Conservation (phyloP, 805 yeast genomes). For the Kuraishia capsulata region DNA sequence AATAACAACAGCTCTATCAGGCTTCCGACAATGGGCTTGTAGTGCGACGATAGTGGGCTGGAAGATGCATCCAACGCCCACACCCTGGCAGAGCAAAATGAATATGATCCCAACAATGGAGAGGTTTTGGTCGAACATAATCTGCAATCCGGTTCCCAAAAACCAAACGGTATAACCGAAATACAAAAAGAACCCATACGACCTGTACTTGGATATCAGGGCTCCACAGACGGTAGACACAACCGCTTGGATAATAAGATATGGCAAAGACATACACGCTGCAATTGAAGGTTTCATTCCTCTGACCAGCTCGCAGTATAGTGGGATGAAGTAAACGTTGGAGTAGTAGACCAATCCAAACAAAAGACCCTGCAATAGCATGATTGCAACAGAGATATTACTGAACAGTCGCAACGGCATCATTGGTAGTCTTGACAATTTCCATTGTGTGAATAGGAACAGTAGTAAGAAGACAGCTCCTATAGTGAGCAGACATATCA, state of each 20-base stretch:
- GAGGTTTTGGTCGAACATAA: slow-evolving; percentile 21
- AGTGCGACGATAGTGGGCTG: slow-evolving; percentile 50
- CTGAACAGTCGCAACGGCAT: slow-evolving; percentile 38
- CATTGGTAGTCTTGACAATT: slow-evolving; percentile 41
- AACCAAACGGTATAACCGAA: slow-evolving; percentile 34
- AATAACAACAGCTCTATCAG: slow-evolving; percentile 51
- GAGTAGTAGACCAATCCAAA: slow-evolving; percentile 42
- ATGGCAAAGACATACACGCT: slow-evolving; percentile 32
- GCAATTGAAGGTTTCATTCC: slow-evolving; percentile 28
- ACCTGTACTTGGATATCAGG: slow-evolving; percentile 31
- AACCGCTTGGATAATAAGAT: slow-evolving; percentile 32
- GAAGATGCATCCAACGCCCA: slow-evolving; percentile 40
- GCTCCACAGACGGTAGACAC: slow-evolving; percentile 35
- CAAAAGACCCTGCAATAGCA: slow-evolving; percentile 29
- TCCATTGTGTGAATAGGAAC: slow-evolving; percentile 43
- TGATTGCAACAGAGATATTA: slow-evolving; percentile 22
- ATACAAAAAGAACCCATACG: slow-evolving; percentile 30
- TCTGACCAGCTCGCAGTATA: slow-evolving; percentile 36
- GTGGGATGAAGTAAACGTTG: slow-evolving; percentile 38
- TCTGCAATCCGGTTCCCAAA: slow-evolving; percentile 28
- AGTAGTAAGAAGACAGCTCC: slow-evolving; percentile 30
- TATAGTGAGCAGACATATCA: slow-evolving; percentile 29
- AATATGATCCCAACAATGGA: slow-evolving; percentile 26
- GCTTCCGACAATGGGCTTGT: slow-evolving; percentile 39
- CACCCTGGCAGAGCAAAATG: slow-evolving; percentile 26